Evolutionary conservation across 2,329 filamentous ascomycete species (phyloP).

Genomic region (Dissoconium aciculare): DNA sequence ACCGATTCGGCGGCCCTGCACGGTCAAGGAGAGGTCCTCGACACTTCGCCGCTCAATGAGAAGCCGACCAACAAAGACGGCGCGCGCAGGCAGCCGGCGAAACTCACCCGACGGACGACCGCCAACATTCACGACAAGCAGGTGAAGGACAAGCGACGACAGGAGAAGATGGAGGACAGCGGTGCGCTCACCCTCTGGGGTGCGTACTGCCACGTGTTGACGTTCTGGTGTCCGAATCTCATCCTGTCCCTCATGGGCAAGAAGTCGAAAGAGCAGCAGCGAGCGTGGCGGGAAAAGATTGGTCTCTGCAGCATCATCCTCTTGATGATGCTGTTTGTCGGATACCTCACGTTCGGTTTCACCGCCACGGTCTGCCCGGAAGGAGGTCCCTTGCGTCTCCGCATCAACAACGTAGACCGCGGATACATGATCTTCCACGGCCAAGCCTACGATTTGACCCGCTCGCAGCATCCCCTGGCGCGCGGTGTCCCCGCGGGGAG

Average conservation of each 20-base stretch:
- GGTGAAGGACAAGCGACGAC: slow-evolving; percentile 31
- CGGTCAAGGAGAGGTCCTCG: slow-evolving; percentile 11
- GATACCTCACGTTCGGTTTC: slow-evolving; percentile 94
- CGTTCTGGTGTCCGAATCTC: slow-evolving; percentile 85
- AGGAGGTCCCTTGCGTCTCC: slow-evolving; percentile 52
- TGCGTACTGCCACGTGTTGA: slow-evolving; percentile 83
- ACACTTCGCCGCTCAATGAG: slow-evolving; percentile 24
- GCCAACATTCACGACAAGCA: slow-evolving; percentile 49
- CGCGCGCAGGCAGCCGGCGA: slow-evolving; percentile 19
- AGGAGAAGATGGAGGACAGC: slow-evolving; percentile 48
- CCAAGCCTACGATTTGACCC: slow-evolving; percentile 66
- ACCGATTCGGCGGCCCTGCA: slow-evolving; percentile 35
- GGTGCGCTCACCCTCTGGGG: slow-evolving; percentile 83
- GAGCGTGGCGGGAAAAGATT: slow-evolving; percentile 97
- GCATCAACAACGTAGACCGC: slow-evolving; percentile 61
- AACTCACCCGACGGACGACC: slow-evolving; percentile 46
- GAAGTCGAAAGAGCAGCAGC: slow-evolving; percentile 68
- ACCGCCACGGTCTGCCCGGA: slow-evolving; percentile 70
- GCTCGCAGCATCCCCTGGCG: slow-evolving; percentile 64
- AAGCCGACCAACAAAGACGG: slow-evolving; percentile 23
- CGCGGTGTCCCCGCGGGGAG: slow-evolving; percentile 57
- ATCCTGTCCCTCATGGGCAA: slow-evolving; percentile 75
- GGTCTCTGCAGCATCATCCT: slow-evolving; percentile 89
- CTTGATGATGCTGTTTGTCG: slow-evolving; percentile 72
- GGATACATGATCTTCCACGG: slow-evolving; percentile 98